These are phyloP conservation scores for Candida ficus DNA, from an alignment of 805 yeast species.

Conservation along the genomic window DNA sequence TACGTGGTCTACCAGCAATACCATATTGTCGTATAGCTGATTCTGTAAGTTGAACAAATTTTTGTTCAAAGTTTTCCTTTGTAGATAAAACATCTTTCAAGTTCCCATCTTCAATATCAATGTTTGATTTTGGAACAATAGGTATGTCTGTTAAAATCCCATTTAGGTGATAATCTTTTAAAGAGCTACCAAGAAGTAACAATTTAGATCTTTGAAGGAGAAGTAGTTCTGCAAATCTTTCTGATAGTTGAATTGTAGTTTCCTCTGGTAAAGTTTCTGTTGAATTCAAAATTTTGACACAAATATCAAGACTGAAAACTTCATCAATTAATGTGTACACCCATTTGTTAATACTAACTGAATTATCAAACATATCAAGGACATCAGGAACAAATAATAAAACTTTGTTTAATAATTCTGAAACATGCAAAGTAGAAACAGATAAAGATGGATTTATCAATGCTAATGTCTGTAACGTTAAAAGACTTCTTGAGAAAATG, in stretches of 20 bases:
- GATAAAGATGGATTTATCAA: slow-evolving; percentile 34
- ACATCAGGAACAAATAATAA: slow-evolving; percentile 37
- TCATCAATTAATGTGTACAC: slow-evolving; percentile 36
- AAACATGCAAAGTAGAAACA: slow-evolving; percentile 35
- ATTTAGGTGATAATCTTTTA: slow-evolving; percentile 25
- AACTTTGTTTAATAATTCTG: slow-evolving; percentile 32
- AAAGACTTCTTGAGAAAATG: slow-evolving; percentile 24
- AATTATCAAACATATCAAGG: slow-evolving; percentile 20
- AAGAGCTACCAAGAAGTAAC: slow-evolving; percentile 27
- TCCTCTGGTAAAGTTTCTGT: slow-evolving; percentile 20
- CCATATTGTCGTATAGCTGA: slow-evolving; percentile 49
- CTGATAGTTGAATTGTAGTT: slow-evolving; percentile 25
- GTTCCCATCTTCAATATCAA: slow-evolving; percentile 11
- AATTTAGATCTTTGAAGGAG: slow-evolving; percentile 43
- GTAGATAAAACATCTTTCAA: slow-evolving; percentile 25
- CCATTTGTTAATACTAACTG: slow-evolving; percentile 35
- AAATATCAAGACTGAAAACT: slow-evolving; percentile 27
- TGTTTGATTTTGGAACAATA: background rate
- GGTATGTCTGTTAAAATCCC: slow-evolving; percentile 26
- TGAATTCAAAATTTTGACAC: slow-evolving; percentile 10
- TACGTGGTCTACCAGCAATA: slow-evolving; percentile 48
- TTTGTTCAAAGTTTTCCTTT: slow-evolving; percentile 31
- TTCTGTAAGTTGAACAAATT: slow-evolving; percentile 51
- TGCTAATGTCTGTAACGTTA: slow-evolving; percentile 16
- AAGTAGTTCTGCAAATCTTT: slow-evolving; percentile 45